These are phyloP conservation scores for Tylopilus balloui DNA, from an alignment of 768 basidiomycete genomes.

Conservation along the genomic window DNA sequence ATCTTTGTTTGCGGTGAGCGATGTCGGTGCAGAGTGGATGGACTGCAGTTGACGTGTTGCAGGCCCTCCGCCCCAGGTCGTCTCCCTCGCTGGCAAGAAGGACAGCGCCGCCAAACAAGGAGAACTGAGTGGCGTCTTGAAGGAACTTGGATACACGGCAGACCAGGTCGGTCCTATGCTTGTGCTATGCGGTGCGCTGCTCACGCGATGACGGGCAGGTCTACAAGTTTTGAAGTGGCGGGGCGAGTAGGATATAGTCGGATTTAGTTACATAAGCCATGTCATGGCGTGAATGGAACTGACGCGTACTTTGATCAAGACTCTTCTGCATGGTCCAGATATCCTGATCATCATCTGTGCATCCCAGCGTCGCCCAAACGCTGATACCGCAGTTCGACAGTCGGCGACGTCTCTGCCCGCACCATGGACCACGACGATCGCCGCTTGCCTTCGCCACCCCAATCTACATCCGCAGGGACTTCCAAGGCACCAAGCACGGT, in stretches of 20 bases:
- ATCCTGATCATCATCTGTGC: constrained; percentile 14
- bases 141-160: constrained; percentile 78
- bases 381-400: constrained; percentile 9
- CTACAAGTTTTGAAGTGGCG: constrained; percentile 42
- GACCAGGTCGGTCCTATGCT: constrained; percentile 60
- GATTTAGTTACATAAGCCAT: constrained; percentile 28
- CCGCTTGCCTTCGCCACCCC: constrained; percentile 37
- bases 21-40: background rate
- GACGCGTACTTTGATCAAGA: constrained; percentile 27
- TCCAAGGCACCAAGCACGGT: constrained; percentile 24
- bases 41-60: constrained; percentile 1
- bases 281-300: constrained; percentile 8
- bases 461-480: constrained; percentile 39
- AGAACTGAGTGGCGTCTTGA: constrained; percentile 73
- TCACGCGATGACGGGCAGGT: constrained; percentile 27
- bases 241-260: background rate
- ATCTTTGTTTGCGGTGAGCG: constrained; percentile 81
- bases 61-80: constrained; percentile 86
- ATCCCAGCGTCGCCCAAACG: background rate
- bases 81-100: constrained; percentile 85
- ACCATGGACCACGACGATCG: constrained; percentile 48
- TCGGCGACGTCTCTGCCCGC: background rate
- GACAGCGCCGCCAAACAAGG: constrained; percentile 75
- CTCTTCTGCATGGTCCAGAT: constrained; percentile 10
- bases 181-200: background rate